Evolutionary conservation across 805 yeast genomes (phyloP), one percentile per base, ranked within the genome.

Genomic region (Yarrowia alimentaria): DNA sequence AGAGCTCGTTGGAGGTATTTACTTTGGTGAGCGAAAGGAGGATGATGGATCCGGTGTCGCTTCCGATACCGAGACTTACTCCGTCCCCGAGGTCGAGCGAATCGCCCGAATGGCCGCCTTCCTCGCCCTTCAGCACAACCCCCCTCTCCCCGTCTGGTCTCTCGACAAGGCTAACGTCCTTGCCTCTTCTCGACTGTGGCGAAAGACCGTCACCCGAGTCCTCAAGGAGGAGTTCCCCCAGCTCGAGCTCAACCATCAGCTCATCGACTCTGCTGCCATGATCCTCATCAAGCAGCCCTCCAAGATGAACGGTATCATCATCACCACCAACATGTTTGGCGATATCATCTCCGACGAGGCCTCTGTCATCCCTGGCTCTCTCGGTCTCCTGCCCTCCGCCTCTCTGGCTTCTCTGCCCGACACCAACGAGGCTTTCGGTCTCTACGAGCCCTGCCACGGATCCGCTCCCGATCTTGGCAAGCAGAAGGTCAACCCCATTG

Each of bases 251-350:
- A 87, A 91, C 67, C 96, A 93, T 71, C 99, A 93, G 74, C 78
- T 93, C 68, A 91, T 93, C 62, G 99, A 93, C 70, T 90, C 98
- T 11, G 99, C 99, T 49, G 98, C 99, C 45, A 93, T 93, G 99
- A 91, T 91, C 64, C 73, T 93, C 60, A 85, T 93, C 61, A 89
- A 93, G 71, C 80, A 78, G 56, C 99, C 99, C 61, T 84, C 90
- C 33, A 81, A 81, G 60, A 78, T 93, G 65, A 93, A 93, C 66
- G 99, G 99, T 70, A 77, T 93, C 47, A 80, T 93, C 45, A 80
- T 93, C 65, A 91, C 98, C 35, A 82, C 85, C 61, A 93, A 93
- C 73, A 91, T 93, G 95, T 93, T 93, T 68, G 99, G 99, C 64
- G 99, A 93, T 68, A 93, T 93, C 68, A 87, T 93, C 62, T 85